phyloP scores from a whole-genome alignment of 129 eudicot species.

The Kitagawia praeruptora region DNA sequence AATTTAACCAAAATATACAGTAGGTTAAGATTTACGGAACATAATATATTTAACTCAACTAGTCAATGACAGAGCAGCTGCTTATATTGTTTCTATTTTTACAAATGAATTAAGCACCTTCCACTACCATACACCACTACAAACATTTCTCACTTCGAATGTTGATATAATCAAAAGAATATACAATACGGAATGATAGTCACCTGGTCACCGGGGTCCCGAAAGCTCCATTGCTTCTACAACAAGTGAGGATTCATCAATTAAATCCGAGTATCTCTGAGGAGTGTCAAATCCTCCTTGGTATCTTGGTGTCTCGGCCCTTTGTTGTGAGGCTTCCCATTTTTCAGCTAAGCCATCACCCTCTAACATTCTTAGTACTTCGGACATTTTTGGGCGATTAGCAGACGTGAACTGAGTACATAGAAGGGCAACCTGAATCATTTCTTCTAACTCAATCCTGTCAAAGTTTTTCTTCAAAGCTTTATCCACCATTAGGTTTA shows the following conservation, averaged over 20 bases:
- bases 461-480: conserved; percentile 52
- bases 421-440: conserved; percentile 77
- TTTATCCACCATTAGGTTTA: conserved; percentile 75
- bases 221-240: conserved; percentile 94
- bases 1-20: too few species aligned
- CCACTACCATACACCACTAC: conserved; percentile 2
- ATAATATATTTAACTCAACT: conserved; percentile 4
- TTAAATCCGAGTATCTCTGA: conserved; percentile 63
- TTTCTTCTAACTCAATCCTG: conserved; percentile 61
- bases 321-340: conserved; percentile 65
- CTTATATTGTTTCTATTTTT: conserved; percentile 9
- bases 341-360: conserved; percentile 86
- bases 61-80: conserved; percentile 18
- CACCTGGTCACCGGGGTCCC: conserved; percentile 78
- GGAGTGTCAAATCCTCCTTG: conserved; percentile 33
- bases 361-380: conserved; percentile 78
- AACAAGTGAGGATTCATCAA: conserved; percentile 74
- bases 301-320: conserved; percentile 10
- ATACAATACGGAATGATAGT: conserved; percentile 4
- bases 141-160: not conserved
- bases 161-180: not conserved
- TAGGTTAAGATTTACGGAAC: too few species aligned
- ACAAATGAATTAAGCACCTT: conserved; percentile 21
- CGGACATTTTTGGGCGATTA: conserved; percentile 85
- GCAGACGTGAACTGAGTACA: conserved; percentile 83